Evolutionary conservation across 305 asterid genomes (phyloP).

Genomic region (Rubia tinctorum): DNA sequence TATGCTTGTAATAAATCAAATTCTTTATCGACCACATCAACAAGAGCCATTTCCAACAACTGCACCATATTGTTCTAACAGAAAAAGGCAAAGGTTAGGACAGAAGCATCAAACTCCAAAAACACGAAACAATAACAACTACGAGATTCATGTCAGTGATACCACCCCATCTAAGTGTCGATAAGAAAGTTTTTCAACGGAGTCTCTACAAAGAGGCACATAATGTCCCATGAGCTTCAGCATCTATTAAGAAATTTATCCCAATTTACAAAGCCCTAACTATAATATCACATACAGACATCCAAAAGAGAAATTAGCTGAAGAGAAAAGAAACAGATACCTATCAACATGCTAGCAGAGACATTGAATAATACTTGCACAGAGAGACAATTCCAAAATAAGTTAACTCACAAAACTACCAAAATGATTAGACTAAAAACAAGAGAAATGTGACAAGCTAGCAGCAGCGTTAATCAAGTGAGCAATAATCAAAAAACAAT

Average conservation of each 20-base stretch:
- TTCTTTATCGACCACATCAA: slow-evolving; percentile 68
- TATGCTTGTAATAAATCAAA: slow-evolving; percentile 47
- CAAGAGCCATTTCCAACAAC: slow-evolving; percentile 66
- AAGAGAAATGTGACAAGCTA: neutral
- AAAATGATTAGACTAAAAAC: neutral
- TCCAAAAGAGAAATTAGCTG: neutral
- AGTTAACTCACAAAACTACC: neutral
- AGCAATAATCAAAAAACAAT: neutral
- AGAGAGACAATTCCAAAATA: neutral
- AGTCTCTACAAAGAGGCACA: neutral
- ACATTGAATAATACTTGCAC: neutral
- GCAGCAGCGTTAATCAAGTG: neutral
- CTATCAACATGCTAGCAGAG: neutral
- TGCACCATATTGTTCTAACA: slow-evolving; percentile 63
- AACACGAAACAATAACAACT: neutral
- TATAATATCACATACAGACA: neutral
- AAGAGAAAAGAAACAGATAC: neutral
- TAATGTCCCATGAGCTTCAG: neutral
- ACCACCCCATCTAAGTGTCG: neutral
- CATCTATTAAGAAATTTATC: neutral
- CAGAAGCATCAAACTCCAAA: neutral
- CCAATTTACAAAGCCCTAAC: neutral
- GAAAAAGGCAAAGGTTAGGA: slow-evolving; percentile 24
- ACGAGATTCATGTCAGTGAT: neutral
- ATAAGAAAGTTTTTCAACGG: neutral